Percentiles rank a stretch among this genome's conserved stretches.
These are phyloP conservation scores for Aureobasidium sp. DNA, from an alignment of 2,329 filamentous ascomycete species.

Conservation along the genomic window DNA sequence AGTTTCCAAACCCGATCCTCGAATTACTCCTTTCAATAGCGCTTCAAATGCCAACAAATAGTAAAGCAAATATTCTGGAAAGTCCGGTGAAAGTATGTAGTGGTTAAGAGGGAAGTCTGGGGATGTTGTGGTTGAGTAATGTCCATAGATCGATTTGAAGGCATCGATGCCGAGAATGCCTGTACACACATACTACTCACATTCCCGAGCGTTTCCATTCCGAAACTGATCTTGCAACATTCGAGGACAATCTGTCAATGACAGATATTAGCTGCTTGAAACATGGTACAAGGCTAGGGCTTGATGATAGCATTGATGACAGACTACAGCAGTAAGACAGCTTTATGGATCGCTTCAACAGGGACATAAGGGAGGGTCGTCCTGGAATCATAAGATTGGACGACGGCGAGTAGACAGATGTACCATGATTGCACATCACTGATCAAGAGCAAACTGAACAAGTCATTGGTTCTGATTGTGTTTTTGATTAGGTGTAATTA, in stretches of 20 bases:
- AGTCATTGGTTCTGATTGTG: not conserved
- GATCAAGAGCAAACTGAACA: not conserved
- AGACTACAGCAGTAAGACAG: too few relatives aligned
- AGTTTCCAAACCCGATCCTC: too few relatives aligned
- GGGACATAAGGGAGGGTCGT: too few relatives aligned
- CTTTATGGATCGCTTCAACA: too few relatives aligned
- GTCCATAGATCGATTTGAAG: not conserved
- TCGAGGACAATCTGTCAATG: too few relatives aligned
- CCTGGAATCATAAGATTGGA: too few relatives aligned
- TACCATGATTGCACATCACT: not conserved
- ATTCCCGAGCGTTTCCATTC: too few relatives aligned
- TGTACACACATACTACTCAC: not conserved
- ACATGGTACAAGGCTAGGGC: too few relatives aligned
- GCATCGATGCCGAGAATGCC: not conserved
- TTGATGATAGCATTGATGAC: too few relatives aligned
- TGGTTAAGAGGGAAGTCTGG: not conserved
- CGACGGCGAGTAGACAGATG: not conserved
- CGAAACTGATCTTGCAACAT: too few relatives aligned
- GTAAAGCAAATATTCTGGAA: not conserved
- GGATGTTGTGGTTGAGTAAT: not conserved
- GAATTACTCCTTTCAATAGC: not conserved
- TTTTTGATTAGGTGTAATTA: constrained; percentile 1
- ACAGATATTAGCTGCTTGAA: too few relatives aligned
- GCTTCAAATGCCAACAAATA: too few relatives aligned
- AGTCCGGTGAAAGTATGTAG: not conserved